A percentile compares a stretch with the other conserved stretches of the same genome.
Conservation (phyloP, 495 filamentous ascomycete genomes). For the Thermochaetoides thermophila region DNA sequence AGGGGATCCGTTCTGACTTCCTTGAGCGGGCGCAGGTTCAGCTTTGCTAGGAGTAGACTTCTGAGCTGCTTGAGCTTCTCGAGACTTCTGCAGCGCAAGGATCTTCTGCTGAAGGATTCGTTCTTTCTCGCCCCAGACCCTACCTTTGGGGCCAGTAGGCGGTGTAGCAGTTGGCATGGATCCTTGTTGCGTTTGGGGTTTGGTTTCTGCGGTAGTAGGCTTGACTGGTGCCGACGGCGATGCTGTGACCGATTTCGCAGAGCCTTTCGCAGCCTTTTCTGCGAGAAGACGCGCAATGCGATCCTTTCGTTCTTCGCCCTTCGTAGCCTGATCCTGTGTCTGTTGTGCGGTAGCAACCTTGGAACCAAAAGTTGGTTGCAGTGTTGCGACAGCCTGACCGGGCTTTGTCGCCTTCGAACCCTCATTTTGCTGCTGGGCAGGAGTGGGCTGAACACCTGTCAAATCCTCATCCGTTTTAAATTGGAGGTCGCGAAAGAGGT, state of each 20-base stretch:
- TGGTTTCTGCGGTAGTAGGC: constrained; percentile 5
- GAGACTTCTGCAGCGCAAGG: constrained; percentile 28
- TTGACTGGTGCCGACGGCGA: constrained; percentile 4
- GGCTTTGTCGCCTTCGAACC: neutral
- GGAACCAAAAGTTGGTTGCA: constrained; percentile 3
- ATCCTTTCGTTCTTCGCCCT: constrained; percentile 64
- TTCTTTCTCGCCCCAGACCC: constrained; percentile 28
- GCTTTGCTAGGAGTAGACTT: constrained; percentile 4
- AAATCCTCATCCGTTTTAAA: too few relatives aligned
- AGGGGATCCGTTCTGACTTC: neutral
- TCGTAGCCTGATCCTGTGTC: too few relatives aligned
- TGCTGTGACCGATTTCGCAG: constrained; percentile 3
- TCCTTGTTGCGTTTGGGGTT: constrained; percentile 1
- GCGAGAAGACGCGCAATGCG: constrained; percentile 61
- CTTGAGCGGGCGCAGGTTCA: neutral
- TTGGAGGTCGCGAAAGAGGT: constrained; percentile 51
- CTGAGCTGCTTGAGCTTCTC: constrained; percentile 14
- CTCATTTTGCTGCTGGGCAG: neutral
- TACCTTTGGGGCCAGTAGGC: constrained; percentile 15
- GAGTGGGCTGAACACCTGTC: neutral
- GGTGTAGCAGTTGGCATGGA: constrained; percentile 1
- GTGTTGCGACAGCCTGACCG: neutral
- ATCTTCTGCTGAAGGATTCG: constrained; percentile 32
- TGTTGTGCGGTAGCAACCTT: too few relatives aligned
- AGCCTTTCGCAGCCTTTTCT: constrained; percentile 30